A percentile compares a stretch with the other conserved stretches of the same genome.
Evolutionary conservation across 1,139 yeast species (phyloP).

Genomic region (Maudiozyma humilis): DNA sequence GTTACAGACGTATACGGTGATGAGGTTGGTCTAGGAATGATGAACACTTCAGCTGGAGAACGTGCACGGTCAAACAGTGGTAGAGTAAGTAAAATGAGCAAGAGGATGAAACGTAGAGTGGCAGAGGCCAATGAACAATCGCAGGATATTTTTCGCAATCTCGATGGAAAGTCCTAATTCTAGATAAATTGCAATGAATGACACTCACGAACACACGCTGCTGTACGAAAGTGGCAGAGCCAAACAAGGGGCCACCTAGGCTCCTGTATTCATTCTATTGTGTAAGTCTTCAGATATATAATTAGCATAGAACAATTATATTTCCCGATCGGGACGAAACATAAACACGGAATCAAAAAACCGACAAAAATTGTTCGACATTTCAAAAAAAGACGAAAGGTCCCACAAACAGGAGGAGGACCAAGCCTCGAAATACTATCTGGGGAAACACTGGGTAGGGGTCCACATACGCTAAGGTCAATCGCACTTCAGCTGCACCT

Average conservation of each 20-base stretch:
- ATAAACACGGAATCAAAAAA: conserved; percentile 8
- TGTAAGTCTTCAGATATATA: neutral
- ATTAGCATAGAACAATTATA: neutral
- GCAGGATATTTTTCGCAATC: too few species aligned
- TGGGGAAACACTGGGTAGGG: too few species aligned
- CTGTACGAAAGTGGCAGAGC: too few species aligned
- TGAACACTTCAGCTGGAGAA: conserved; percentile 16
- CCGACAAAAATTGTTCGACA: neutral
- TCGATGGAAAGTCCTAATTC: too few species aligned
- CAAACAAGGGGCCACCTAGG: too few species aligned
- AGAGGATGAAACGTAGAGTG: conserved; percentile 44
- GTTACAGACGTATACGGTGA: conserved; percentile 63
- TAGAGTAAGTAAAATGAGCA: conserved; percentile 47
- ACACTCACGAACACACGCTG: neutral
- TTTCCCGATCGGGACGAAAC: conserved; percentile 8
- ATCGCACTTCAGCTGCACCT: too few species aligned
- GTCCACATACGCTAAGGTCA: too few species aligned
- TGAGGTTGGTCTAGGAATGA: conserved; percentile 77
- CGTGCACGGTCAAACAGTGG: conserved; percentile 20
- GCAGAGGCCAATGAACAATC: conserved; percentile 22
- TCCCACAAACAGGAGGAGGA: neutral
- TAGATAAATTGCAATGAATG: neutral
- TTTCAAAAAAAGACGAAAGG: neutral
- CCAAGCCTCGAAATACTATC: neutral
- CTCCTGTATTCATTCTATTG: too few species aligned